These are phyloP conservation scores for Vanrija humicola DNA, from an alignment of 1,284 basidiomycete genomes.

Conservation along the genomic window DNA sequence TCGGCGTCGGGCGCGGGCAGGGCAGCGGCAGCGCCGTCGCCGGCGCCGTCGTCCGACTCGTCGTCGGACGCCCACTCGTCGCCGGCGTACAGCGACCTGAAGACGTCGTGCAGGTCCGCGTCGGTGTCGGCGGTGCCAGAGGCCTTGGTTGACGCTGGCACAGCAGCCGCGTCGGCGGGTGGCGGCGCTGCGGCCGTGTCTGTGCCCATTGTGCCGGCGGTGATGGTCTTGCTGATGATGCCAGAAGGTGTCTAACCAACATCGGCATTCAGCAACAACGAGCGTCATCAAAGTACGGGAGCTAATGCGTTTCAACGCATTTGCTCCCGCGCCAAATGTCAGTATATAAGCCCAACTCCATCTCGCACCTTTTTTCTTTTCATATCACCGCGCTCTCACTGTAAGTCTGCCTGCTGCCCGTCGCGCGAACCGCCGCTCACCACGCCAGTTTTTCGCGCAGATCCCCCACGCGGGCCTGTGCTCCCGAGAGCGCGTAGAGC, in stretches of 20 bases:
- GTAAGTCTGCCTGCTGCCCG: neutral
- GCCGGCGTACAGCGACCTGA: slow-evolving; percentile 11
- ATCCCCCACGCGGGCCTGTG: neutral
- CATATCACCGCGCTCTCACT: neutral
- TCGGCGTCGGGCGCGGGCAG: neutral
- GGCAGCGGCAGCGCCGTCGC: too few relatives aligned
- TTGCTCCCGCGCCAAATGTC: too few relatives aligned
- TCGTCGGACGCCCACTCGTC: slow-evolving; percentile 6
- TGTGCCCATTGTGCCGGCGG: neutral
- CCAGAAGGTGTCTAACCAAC: neutral
- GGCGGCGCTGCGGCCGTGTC: neutral
- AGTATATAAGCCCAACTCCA: neutral
- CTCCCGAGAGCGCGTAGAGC: slow-evolving; percentile 2
- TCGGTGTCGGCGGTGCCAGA: neutral
- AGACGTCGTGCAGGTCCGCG: slow-evolving; percentile 16
- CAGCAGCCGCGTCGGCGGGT: neutral
- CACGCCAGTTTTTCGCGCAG: neutral
- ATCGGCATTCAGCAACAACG: too few relatives aligned
- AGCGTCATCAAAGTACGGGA: too few relatives aligned
- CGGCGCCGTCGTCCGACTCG: neutral
- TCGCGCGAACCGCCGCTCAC: neutral
- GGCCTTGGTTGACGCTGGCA: neutral
- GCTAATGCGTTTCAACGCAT: too few relatives aligned
- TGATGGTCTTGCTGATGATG: neutral
- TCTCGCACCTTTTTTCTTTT: slow-evolving; percentile 3